Evolutionary conservation across 345 rosid genomes (phyloP), one percentile per base, ranked within the genome.

Genomic region (Camelina hispida): DNA sequence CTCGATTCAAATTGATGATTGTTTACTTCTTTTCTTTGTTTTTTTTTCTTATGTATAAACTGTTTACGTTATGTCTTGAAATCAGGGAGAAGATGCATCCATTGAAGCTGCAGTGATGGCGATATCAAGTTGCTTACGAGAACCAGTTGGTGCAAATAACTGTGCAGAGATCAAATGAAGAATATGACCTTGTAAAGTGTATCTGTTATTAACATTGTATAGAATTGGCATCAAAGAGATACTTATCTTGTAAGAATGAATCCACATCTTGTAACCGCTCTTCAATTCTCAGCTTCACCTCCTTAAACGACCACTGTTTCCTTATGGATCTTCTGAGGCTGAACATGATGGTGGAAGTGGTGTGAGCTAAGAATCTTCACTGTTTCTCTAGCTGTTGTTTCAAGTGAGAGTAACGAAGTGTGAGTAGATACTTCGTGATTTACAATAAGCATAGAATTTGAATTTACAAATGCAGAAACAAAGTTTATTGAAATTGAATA

Each of bases 91-190:
- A 81, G 96, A 94, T 82, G 88, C 85, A 23, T 89, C 98, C 22
- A 82, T 87, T 66, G 98, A 94, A 84, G 91, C 95, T 79, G 97
- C 96, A 50, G 91, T 88, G 22, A 84, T 85, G 95, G 96, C 96
- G 1, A 91, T 94, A 79, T 87, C 96, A 44, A 86, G 76, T 80
- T 91, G 96, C 81, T 81, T 94, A 82, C 81, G 84, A 74, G 97
- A 89, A 72, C 97, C 97, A 7, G 89, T 83, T 28, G 91, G 80
- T n/a, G n/a, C 91, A 46, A 86, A 81, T 67, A 91, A 86, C 69
- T 93, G 96, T 75, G 82, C 93, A 0, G 96, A 89, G 78, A 83
- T 91, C 8, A 82, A 86, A 20, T 89, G 79, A 81, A 47, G 34
- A 47, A 57, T 67, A 44, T n/a, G 18, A 0, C 23, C 1, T 2